A percentile compares a stretch with the other conserved stretches of the same genome.
Conservation (phyloP, 2,329 filamentous ascomycete genomes). For the Monilinia aucupariae region DNA sequence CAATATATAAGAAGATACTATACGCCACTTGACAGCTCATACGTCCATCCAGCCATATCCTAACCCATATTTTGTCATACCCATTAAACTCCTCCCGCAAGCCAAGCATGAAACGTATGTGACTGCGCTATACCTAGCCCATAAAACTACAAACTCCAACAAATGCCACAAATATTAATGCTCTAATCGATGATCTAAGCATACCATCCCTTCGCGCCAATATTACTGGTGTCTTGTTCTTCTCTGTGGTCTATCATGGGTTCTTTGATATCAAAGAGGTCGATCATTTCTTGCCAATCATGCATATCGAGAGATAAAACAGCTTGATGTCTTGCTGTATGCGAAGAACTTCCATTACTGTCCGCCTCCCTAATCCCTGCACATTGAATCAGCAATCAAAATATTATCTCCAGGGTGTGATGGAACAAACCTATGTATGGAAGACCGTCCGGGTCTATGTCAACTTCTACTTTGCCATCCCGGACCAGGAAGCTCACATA, state of each 20-base stretch:
- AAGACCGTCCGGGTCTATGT: conserved; percentile 64
- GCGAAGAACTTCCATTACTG: neutral
- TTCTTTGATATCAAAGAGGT: conserved; percentile 69
- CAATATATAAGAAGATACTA: neutral
- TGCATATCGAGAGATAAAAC: conserved; percentile 83
- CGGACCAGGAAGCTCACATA: conserved; percentile 92
- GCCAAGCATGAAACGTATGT: neutral
- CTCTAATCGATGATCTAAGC: conserved; percentile 21
- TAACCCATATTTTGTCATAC: neutral
- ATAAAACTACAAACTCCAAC: neutral
- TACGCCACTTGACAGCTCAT: neutral
- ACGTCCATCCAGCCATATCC: neutral
- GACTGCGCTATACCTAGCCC: neutral
- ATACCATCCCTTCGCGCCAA: conserved; percentile 33
- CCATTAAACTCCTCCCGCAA: neutral
- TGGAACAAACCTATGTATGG: conserved; percentile 69
- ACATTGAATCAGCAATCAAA: conserved; percentile 19
- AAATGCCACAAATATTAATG: neutral
- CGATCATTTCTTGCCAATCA: conserved; percentile 73
- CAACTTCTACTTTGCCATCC: conserved; percentile 73
- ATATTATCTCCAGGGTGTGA: conserved; percentile 34
- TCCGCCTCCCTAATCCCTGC: conserved; percentile 18
- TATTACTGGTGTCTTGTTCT: conserved; percentile 39
- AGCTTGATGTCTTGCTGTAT: conserved; percentile 65
- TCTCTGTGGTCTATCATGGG: conserved; percentile 79